Percentiles rank a stretch among this genome's conserved stretches.
Evolutionary conservation across 169 alveolate species (phyloP).

Genomic region (Plasmodium chabaudi): DNA sequence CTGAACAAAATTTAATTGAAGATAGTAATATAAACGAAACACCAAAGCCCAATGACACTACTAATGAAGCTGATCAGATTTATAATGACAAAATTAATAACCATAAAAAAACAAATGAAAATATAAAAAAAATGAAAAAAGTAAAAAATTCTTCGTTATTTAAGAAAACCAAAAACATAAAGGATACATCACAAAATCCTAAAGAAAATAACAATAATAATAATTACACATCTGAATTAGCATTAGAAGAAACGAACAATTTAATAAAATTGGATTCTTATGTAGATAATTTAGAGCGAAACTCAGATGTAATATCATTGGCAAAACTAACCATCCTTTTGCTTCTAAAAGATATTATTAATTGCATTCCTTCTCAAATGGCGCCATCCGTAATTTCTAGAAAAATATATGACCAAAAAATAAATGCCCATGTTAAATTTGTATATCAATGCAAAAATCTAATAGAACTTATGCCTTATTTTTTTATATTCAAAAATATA

Average conservation of each 20-base stretch:
- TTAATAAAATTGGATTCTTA: constrained; percentile 48
- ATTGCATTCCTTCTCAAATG: constrained; percentile 75
- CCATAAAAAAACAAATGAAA: constrained; percentile 34
- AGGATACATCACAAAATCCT: constrained; percentile 13
- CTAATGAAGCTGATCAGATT: constrained; percentile 5
- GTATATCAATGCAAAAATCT: constrained; percentile 45
- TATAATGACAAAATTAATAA: not conserved
- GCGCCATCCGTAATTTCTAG: constrained; percentile 70
- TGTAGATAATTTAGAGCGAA: constrained; percentile 26
- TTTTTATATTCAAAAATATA: constrained; percentile 63
- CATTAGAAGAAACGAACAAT: constrained; percentile 54
- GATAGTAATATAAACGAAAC: not conserved
- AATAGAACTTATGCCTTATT: constrained; percentile 58
- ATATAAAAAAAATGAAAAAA: constrained; percentile 19
- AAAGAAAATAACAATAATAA: constrained; percentile 37
- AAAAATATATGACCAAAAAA: constrained; percentile 68
- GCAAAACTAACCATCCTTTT: constrained; percentile 72
- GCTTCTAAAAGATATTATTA: constrained; percentile 59
- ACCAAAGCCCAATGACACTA: not conserved
- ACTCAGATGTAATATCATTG: constrained; percentile 36
- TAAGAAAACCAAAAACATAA: constrained; percentile 38
- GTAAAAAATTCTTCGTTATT: constrained; percentile 4
- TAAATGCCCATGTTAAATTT: constrained; percentile 65
- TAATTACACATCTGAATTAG: constrained; percentile 8
- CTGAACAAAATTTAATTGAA: not conserved